phyloP scores from a whole-genome alignment of 805 yeast species.

The Ascoidea tarda region DNA sequence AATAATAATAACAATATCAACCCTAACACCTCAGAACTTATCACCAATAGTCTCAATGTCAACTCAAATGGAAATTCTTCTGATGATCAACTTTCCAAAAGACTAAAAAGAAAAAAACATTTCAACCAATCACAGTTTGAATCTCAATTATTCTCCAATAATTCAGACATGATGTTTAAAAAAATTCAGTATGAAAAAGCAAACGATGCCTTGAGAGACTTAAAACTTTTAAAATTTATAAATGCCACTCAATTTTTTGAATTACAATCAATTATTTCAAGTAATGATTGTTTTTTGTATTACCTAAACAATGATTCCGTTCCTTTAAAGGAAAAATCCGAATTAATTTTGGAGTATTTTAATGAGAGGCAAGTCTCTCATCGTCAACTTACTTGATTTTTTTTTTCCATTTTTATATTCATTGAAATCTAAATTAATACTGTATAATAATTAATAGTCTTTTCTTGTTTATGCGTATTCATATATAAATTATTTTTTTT shows the following conservation, averaged over 20 bases:
- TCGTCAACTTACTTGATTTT: no score
- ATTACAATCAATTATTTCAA: background rate
- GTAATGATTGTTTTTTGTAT: background rate
- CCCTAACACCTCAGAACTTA: background rate
- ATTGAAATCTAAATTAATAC: no score
- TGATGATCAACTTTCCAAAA: background rate
- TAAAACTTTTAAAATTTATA: no score
- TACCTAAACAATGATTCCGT: background rate
- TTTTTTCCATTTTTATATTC: no score
- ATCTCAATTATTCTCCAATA: background rate
- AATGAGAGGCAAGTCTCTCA: background rate
- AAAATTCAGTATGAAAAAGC: background rate
- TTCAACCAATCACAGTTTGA: background rate
- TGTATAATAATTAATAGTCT: no score
- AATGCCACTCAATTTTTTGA: background rate
- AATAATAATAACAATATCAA: no score
- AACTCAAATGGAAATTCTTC: background rate
- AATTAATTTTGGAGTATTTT: slow-evolving; percentile 1
- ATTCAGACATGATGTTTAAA: background rate
- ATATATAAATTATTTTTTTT: no score
- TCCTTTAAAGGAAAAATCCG: background rate
- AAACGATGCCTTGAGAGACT: background rate
- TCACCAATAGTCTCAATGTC: background rate
- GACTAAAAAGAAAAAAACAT: background rate
- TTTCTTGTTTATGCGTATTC: no score